Percentiles rank a stretch among this genome's conserved stretches.
Conservation (phyloP, 768 basidiomycete genomes). For the Dacryopinax primogenitus region DNA sequence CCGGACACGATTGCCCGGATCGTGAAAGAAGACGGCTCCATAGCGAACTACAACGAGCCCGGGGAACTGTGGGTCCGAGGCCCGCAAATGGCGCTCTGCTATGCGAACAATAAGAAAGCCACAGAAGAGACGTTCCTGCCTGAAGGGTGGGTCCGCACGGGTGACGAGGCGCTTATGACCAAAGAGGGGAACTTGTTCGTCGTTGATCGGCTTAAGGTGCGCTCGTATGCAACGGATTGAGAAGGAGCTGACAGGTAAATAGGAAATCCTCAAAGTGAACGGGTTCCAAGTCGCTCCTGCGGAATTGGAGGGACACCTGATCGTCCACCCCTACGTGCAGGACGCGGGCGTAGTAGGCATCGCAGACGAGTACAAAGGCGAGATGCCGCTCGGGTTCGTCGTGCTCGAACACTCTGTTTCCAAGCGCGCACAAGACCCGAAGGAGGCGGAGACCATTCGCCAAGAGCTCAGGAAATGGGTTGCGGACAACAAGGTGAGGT, state of each 20-base stretch:
- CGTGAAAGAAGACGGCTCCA: constrained; percentile 15
- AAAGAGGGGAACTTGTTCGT: constrained; percentile 46
- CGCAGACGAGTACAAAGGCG: constrained; percentile 53
- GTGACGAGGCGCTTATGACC: constrained; percentile 51
- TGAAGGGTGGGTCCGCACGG: constrained; percentile 62
- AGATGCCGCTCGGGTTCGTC: constrained; percentile 57
- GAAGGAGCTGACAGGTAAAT: not conserved
- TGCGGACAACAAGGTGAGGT: constrained; percentile 41
- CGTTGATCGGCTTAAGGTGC: constrained; percentile 50
- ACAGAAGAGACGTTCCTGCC: constrained; percentile 49
- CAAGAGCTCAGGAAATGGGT: constrained; percentile 27
- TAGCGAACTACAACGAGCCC: constrained; percentile 14
- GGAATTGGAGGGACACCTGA: constrained; percentile 26
- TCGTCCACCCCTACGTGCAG: constrained; percentile 22
- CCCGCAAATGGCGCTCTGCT: constrained; percentile 15
- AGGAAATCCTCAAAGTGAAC: constrained; percentile 39
- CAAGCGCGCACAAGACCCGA: constrained; percentile 27
- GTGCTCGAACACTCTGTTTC: constrained; percentile 36
- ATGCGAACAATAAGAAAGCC: constrained; percentile 30
- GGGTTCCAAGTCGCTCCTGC: constrained; percentile 26
- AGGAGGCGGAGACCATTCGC: constrained; percentile 32
- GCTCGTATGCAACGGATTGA: not conserved
- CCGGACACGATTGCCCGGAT: constrained; percentile 15
- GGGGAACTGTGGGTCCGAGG: constrained; percentile 16
- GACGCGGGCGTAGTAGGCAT: constrained; percentile 27